Conservation (phyloP, 176 grass and related monocot species). For the Hyparrhenia diplandra region DNA sequence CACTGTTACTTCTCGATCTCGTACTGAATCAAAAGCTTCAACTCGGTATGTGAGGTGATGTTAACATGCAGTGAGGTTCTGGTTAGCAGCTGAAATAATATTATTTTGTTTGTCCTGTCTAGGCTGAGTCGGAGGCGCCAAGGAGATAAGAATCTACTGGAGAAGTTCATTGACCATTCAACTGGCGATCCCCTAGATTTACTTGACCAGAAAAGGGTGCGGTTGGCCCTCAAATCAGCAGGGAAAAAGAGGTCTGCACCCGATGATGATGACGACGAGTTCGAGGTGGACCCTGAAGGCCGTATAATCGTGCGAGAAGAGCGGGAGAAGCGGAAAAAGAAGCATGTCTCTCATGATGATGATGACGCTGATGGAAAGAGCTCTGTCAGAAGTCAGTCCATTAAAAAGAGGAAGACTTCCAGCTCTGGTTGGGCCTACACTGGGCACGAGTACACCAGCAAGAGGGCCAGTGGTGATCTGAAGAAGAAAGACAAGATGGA, state of each 20-base stretch:
- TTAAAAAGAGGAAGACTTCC: slow-evolving; percentile 60
- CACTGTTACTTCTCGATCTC: slow-evolving; percentile 43
- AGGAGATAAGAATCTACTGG: slow-evolving; percentile 55
- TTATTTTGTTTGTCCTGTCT: slow-evolving; percentile 20
- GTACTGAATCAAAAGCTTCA: slow-evolving; percentile 55
- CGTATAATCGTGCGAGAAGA: slow-evolving; percentile 75
- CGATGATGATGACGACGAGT: slow-evolving; percentile 37
- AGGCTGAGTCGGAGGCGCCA: slow-evolving; percentile 55
- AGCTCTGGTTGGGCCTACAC: slow-evolving; percentile 83
- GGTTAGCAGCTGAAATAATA: neutral
- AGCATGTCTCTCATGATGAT: slow-evolving; percentile 21
- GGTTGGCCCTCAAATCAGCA: slow-evolving; percentile 63
- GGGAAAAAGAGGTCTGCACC: slow-evolving; percentile 49
- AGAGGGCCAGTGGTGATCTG: slow-evolving; percentile 74
- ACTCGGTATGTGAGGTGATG: slow-evolving; percentile 49
- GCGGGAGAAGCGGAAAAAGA: slow-evolving; percentile 52
- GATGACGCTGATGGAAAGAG: slow-evolving; percentile 49
- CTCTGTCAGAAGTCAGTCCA: slow-evolving; percentile 32
- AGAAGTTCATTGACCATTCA: slow-evolving; percentile 57
- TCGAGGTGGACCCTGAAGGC: slow-evolving; percentile 74
- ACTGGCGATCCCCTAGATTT: slow-evolving; percentile 81
- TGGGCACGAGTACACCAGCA: slow-evolving; percentile 79
- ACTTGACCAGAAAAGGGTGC: slow-evolving; percentile 65
- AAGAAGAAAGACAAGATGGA: slow-evolving; percentile 94
- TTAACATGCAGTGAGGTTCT: neutral